These are phyloP conservation scores for Aspergillus bertholletiae DNA, from an alignment of 495 filamentous ascomycete genomes.

Conservation along the genomic window DNA sequence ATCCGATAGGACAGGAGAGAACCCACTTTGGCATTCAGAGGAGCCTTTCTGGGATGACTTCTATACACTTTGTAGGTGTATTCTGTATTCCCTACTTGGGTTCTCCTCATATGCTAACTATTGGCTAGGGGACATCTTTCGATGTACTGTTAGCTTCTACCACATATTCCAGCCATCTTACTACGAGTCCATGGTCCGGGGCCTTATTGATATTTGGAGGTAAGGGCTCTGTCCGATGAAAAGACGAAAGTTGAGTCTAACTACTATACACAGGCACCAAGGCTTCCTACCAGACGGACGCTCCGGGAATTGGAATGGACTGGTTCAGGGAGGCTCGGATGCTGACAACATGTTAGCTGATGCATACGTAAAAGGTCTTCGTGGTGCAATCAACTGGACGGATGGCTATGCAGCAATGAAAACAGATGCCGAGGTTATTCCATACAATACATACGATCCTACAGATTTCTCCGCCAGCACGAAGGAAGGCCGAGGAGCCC, in stretches of 20 bases:
- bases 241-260: background rate
- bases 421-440: conserved; percentile 72
- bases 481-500: conserved; percentile 63
- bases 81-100: background rate
- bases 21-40: conserved; percentile 60
- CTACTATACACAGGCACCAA: conserved; percentile 34
- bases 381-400: conserved; percentile 47
- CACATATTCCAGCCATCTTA: conserved; percentile 64
- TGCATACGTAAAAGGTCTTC: conserved; percentile 42
- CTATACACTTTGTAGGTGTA: conserved; percentile 33
- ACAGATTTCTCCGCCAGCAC: conserved; percentile 57
- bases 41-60: conserved; percentile 71
- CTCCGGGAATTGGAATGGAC: conserved; percentile 61
- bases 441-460: conserved; percentile 60
- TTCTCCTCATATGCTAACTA: conserved; percentile 11
- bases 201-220: conserved; percentile 41
- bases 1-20: conserved; percentile 72
- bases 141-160: conserved; percentile 49
- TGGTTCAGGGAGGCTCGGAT: conserved; percentile 71
- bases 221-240: conserved; percentile 15
- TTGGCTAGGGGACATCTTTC: conserved; percentile 28
- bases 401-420: conserved; percentile 55
- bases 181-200: conserved; percentile 61
- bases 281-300: conserved; percentile 56
- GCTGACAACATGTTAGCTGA: conserved; percentile 46